These are phyloP conservation scores for Cyclotella sp. DNA, from an alignment of 108 stramenopile species.

Conservation along the genomic window DNA sequence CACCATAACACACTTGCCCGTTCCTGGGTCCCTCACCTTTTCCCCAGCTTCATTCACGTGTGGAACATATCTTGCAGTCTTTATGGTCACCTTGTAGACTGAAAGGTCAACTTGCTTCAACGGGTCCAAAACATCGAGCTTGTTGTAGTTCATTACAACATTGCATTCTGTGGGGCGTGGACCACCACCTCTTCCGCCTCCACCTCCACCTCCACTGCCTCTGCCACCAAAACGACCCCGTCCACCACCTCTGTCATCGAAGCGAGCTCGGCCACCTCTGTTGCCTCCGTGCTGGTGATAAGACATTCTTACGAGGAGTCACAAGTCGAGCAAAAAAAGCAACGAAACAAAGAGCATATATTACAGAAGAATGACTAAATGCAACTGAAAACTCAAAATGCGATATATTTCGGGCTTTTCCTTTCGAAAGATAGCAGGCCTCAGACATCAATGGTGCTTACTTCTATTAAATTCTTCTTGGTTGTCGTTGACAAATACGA, in stretches of 20 bases:
- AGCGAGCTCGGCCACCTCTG: not conserved
- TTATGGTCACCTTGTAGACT: constrained; percentile 7
- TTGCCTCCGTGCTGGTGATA: not conserved
- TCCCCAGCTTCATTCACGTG: constrained; percentile 5
- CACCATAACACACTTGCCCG: not conserved
- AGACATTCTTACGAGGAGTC: not conserved
- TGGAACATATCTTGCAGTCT: not conserved
- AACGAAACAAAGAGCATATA: not conserved
- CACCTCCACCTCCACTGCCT: not conserved
- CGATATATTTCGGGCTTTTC: too few species aligned
- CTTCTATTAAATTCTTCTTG: too few species aligned
- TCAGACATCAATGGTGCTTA: too few species aligned
- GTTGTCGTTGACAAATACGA: too few species aligned
- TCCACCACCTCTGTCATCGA: not conserved
- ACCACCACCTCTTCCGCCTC: constrained; percentile 2
- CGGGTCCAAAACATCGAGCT: constrained; percentile 7
- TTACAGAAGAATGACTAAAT: not conserved
- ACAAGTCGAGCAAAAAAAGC: not conserved
- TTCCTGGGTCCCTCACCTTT: not conserved
- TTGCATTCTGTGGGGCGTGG: constrained; percentile 19
- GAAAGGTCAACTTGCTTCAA: not conserved
- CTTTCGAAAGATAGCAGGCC: too few species aligned
- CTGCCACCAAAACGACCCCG: not conserved
- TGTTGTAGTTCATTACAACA: constrained; percentile 9
- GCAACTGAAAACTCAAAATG: too few species aligned